Percentiles rank a stretch among this genome's conserved stretches.
Conservation (phyloP, 768 basidiomycete genomes). For the Phlegmacium glaucopus region DNA sequence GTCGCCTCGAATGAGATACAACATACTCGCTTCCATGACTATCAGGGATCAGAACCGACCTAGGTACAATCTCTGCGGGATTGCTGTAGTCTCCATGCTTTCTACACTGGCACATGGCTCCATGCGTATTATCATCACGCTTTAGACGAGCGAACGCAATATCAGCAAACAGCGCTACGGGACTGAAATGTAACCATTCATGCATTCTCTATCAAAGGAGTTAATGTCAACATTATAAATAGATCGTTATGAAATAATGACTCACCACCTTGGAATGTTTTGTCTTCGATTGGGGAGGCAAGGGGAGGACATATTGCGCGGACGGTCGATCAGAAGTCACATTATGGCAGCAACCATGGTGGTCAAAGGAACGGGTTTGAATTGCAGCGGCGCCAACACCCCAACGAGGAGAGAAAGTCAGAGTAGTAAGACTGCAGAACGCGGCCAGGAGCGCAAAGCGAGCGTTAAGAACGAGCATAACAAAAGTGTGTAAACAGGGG, state of each 20-base stretch:
- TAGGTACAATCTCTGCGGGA: slow-evolving; percentile 1
- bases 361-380: slow-evolving; percentile 5
- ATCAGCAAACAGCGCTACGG: not conserved
- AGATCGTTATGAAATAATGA: not conserved
- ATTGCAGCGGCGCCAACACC: slow-evolving; percentile 16
- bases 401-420: slow-evolving; percentile 31
- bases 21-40: slow-evolving; percentile 13
- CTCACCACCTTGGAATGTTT: slow-evolving; percentile 13
- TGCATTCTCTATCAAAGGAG: not conserved
- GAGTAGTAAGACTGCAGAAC: slow-evolving; percentile 40
- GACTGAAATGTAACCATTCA: not conserved
- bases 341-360: slow-evolving; percentile 1
- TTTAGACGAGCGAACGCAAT: not conserved
- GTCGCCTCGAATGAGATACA: slow-evolving; percentile 12
- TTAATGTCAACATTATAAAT: not conserved
- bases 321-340: not conserved
- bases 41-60: slow-evolving; percentile 14
- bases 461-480: slow-evolving; percentile 49
- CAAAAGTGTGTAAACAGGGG: slow-evolving; percentile 15
- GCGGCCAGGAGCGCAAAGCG: slow-evolving; percentile 46
- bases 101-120: slow-evolving; percentile 4
- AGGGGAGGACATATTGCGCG: slow-evolving; percentile 11
- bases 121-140: not conserved
- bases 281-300: slow-evolving; percentile 1
- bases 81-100: slow-evolving; percentile 7